These are phyloP conservation scores for Pyrenula massariospora DNA, from an alignment of 495 filamentous ascomycete genomes.

Conservation along the genomic window DNA sequence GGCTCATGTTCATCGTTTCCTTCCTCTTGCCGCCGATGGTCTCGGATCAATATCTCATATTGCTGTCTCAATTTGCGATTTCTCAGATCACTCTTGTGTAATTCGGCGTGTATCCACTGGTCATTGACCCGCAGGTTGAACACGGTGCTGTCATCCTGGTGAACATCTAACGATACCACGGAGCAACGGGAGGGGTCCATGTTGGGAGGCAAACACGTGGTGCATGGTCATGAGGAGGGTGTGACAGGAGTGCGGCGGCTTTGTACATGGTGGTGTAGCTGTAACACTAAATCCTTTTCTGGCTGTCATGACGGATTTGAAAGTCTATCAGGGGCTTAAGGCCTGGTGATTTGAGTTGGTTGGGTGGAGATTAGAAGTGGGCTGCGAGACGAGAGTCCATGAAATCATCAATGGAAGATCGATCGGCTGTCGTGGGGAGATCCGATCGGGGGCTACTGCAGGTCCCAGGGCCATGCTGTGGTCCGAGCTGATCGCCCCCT, in stretches of 20 bases:
- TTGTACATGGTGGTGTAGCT: background rate
- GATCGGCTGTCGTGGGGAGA: background rate
- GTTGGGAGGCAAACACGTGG: background rate
- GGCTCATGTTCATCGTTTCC: background rate
- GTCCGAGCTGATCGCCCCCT: too few species aligned
- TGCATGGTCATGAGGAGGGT: background rate
- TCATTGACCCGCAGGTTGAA: background rate
- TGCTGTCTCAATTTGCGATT: background rate
- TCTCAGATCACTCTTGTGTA: background rate
- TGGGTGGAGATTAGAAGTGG: background rate
- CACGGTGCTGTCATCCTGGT: background rate
- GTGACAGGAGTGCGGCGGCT: background rate
- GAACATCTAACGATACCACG: background rate
- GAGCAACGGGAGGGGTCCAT: background rate
- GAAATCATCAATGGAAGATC: background rate
- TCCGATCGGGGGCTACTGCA: background rate
- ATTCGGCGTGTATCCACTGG: background rate
- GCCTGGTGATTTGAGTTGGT: background rate
- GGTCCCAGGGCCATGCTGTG: too few species aligned
- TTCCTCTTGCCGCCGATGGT: background rate
- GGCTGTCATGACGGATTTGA: background rate
- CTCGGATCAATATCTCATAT: background rate
- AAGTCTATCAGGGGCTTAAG: background rate
- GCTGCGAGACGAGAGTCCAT: background rate
- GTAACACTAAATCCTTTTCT: background rate